Base-by-base conservation (phyloP, 2,329 filamentous ascomycete species). In the Parafenestella ontariensis region DNA sequence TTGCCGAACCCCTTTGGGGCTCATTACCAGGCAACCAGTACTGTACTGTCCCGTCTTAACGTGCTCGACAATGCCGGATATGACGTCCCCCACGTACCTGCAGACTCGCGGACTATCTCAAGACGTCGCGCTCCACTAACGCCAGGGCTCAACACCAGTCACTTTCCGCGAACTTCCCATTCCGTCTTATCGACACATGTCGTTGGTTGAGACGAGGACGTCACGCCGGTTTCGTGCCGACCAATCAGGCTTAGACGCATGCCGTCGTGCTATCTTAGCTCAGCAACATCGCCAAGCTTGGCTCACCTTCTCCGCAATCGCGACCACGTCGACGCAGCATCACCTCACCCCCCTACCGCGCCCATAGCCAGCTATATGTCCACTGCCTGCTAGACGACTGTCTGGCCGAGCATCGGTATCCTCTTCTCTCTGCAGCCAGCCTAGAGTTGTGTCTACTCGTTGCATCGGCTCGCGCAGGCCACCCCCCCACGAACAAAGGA, bases 391-490 rank as follows among this genome's bases (percentile, higher is more conserved):
- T 76, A 76, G 74, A 75, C 74, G 43, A 54, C 54, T 58, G 73
- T 75, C 72, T 75, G 63, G 72, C 74, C 71, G 72, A 66, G 62
- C 72, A 73, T 64, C 71, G 68, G 66, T 63, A 68, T 62, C 58
- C 60, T 60, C 69, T 65, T 59, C 69, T 77, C 75, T 75, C 66
- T 62, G 75, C 74, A 76, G 69, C 75, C 75, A 76, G 75, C 74
- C 71, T 73, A 65, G 74, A 77, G 71, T 63, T 65, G 68, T 21
- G 63, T 70, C 59, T 74, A 69, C 37, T 62, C 61, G 71, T 72
- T 75, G 72, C 68, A 62, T 64, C 67, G 69, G 72, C 65, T 73
- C 58, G 59, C 66, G 67, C 72, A 75, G 66, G 67, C 61, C 57
- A 66, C 52, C 65, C 66, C 63, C 52, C 62, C 54, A 58, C 63